A percentile compares a stretch with the other conserved stretches of the same genome.
Conservation (phyloP, 352 stramenopile genomes). For the Phytopythium boreale region DNA sequence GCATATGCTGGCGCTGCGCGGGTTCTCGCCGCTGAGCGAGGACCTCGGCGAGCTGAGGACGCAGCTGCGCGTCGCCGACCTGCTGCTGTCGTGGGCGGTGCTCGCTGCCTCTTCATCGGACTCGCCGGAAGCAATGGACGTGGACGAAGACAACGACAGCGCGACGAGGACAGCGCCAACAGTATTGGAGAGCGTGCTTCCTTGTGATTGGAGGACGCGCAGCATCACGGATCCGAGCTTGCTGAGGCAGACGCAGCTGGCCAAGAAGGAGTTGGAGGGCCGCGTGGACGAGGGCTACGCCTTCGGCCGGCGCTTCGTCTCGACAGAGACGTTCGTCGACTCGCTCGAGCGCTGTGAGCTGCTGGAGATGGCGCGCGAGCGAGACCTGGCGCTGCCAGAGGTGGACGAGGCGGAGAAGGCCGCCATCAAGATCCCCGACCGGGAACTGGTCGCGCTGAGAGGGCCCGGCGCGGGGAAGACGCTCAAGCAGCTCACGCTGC, state of each 20-base stretch:
- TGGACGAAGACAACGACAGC: conserved; percentile 14
- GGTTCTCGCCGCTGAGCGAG: conserved; percentile 33
- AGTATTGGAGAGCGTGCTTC: not conserved
- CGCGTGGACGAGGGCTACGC: conserved; percentile 54
- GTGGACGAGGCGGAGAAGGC: conserved; percentile 29
- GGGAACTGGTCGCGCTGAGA: conserved; percentile 49
- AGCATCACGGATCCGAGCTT: conserved; percentile 16
- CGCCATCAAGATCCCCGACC: conserved; percentile 45
- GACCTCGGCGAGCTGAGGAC: conserved; percentile 26
- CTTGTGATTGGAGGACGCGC: not conserved
- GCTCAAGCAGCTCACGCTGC: conserved; percentile 54
- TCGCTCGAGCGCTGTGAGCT: conserved; percentile 45
- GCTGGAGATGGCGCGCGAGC: conserved; percentile 22
- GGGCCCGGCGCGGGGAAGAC: conserved; percentile 41
- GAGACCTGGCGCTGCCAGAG: conserved; percentile 21
- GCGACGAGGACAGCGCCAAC: conserved; percentile 2
- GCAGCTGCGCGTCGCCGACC: conserved; percentile 41
- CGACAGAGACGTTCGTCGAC: conserved; percentile 49
- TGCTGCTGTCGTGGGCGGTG: conserved; percentile 31
- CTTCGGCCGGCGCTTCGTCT: conserved; percentile 63
- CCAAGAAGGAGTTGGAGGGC: conserved; percentile 38
- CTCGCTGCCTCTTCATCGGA: conserved; percentile 4
- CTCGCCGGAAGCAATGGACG: not conserved
- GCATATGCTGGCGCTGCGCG: conserved; percentile 19
- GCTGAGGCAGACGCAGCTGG: conserved; percentile 25